Evolutionary conservation across 2,329 filamentous ascomycete species (phyloP).

Genomic region (Xylaria multiplex): DNA sequence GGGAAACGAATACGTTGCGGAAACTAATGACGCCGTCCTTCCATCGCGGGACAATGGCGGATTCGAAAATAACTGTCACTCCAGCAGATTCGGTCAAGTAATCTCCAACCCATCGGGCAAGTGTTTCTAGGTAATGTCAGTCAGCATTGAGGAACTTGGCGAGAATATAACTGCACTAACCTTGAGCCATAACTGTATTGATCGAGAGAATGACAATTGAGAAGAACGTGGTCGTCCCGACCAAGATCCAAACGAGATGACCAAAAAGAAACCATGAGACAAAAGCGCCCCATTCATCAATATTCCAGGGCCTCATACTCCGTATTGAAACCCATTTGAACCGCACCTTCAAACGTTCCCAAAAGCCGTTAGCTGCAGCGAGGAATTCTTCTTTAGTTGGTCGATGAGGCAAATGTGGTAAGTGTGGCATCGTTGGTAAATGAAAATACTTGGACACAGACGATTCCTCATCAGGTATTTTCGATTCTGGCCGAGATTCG

Average conservation of each 20-base stretch:
- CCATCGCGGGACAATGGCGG: slow-evolving; percentile 97
- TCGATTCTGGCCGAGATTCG: slow-evolving; percentile 38
- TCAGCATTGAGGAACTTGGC: slow-evolving; percentile 35
- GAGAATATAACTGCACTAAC: slow-evolving; percentile 56
- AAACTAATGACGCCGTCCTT: slow-evolving; percentile 94
- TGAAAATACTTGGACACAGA: slow-evolving; percentile 69
- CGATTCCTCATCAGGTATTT: slow-evolving; percentile 42
- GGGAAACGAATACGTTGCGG: slow-evolving; percentile 94
- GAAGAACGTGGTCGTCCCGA: slow-evolving; percentile 97
- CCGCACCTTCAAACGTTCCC: slow-evolving; percentile 86
- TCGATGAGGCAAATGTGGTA: slow-evolving; percentile 82
- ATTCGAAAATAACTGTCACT: slow-evolving; percentile 94
- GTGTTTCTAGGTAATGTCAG: slow-evolving; percentile 71
- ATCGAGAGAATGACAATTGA: slow-evolving; percentile 89
- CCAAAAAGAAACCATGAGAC: slow-evolving; percentile 93
- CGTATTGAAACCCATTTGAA: slow-evolving; percentile 99
- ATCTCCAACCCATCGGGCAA: slow-evolving; percentile 93
- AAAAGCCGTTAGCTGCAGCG: slow-evolving; percentile 90
- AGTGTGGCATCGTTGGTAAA: slow-evolving; percentile 65
- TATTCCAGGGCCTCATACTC: slow-evolving; percentile 92
- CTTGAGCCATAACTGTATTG: slow-evolving; percentile 96
- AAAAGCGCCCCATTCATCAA: slow-evolving; percentile 95
- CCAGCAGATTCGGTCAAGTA: slow-evolving; percentile 95
- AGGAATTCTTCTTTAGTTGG: slow-evolving; percentile 94
- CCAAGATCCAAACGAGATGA: slow-evolving; percentile 93